Conservation (phyloP, 2,329 filamentous ascomycete species). For the Camillea tinctor region DNA sequence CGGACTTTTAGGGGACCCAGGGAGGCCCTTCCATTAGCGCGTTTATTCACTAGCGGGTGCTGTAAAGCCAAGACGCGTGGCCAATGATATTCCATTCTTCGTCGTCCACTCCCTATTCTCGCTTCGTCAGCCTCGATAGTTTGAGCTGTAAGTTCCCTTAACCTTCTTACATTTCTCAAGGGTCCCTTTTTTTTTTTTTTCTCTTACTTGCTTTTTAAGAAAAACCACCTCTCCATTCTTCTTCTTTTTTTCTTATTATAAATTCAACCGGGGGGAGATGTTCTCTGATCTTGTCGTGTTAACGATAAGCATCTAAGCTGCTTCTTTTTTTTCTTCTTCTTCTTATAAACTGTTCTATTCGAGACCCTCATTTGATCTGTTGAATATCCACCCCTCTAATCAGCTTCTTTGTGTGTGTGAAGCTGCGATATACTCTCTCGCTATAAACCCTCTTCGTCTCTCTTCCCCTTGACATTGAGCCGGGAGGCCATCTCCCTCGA, state of each 20-base stretch:
- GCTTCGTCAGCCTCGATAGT: neutral
- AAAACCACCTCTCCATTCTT: slow-evolving; percentile 8
- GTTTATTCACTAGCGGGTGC: neutral
- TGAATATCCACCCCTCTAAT: slow-evolving; percentile 6
- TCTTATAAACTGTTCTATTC: slow-evolving; percentile 21
- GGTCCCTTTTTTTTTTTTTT: slow-evolving; percentile 13
- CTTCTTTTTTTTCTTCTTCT: slow-evolving; percentile 13
- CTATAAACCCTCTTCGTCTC: slow-evolving; percentile 3
- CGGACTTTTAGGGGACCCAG: neutral
- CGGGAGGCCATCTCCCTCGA: slow-evolving; percentile 9
- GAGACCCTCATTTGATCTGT: slow-evolving; percentile 17
- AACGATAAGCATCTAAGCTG: slow-evolving; percentile 2
- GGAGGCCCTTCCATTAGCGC: neutral
- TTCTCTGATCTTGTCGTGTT: slow-evolving; percentile 18
- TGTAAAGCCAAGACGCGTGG: neutral
- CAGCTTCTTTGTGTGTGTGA: slow-evolving; percentile 9
- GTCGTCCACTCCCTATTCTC: neutral
- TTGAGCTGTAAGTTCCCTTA: slow-evolving; percentile 7
- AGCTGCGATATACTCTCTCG: slow-evolving; percentile 15
- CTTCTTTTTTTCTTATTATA: slow-evolving; percentile 1
- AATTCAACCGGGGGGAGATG: slow-evolving; percentile 20
- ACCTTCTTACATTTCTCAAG: slow-evolving; percentile 7
- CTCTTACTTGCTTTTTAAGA: neutral
- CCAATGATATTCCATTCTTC: neutral
- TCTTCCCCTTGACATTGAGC: slow-evolving; percentile 7